A percentile compares a stretch with the other conserved stretches of the same genome.
Conservation (phyloP, 129 eudicot species). For the Centella asiatica region DNA sequence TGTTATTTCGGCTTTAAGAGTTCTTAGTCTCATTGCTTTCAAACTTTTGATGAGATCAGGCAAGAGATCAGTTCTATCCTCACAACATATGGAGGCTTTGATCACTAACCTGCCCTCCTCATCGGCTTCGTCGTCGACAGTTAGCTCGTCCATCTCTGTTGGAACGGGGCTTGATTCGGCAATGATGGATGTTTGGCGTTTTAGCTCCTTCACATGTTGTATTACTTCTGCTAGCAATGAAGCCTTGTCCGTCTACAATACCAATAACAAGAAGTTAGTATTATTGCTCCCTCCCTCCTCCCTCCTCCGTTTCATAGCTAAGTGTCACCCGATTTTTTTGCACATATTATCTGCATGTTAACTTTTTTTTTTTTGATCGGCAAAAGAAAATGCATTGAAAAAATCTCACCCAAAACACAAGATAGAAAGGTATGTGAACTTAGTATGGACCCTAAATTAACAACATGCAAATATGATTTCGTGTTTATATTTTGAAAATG, state of each 20-base stretch:
- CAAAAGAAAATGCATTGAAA: too few relatives aligned
- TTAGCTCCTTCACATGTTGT: slow-evolving; percentile 82
- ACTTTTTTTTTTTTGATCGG: too few relatives aligned
- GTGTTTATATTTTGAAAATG: too few relatives aligned
- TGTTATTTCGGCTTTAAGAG: slow-evolving; percentile 85
- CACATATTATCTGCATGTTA: too few relatives aligned
- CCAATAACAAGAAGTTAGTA: background rate
- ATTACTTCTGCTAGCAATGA: slow-evolving; percentile 90
- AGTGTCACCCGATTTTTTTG: too few relatives aligned
- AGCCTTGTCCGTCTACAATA: slow-evolving; percentile 77
- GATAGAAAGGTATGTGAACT: too few relatives aligned
- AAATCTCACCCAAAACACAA: too few relatives aligned
- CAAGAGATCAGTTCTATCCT: slow-evolving; percentile 75
- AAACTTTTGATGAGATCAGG: slow-evolving; percentile 79
- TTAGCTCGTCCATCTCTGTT: slow-evolving; percentile 67
- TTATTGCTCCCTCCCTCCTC: too few relatives aligned
- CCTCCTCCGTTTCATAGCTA: too few relatives aligned
- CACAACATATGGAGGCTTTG: slow-evolving; percentile 81
- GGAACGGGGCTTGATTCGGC: slow-evolving; percentile 68
- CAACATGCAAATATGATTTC: too few relatives aligned
- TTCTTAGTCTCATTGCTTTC: slow-evolving; percentile 49
- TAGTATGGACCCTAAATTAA: too few relatives aligned
- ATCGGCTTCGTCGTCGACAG: slow-evolving; percentile 49
- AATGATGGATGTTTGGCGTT: slow-evolving; percentile 70
- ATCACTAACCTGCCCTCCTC: slow-evolving; percentile 55